These are phyloP conservation scores for Geotrichum europaeum DNA, from an alignment of 1,139 yeast species.

Conservation along the genomic window DNA sequence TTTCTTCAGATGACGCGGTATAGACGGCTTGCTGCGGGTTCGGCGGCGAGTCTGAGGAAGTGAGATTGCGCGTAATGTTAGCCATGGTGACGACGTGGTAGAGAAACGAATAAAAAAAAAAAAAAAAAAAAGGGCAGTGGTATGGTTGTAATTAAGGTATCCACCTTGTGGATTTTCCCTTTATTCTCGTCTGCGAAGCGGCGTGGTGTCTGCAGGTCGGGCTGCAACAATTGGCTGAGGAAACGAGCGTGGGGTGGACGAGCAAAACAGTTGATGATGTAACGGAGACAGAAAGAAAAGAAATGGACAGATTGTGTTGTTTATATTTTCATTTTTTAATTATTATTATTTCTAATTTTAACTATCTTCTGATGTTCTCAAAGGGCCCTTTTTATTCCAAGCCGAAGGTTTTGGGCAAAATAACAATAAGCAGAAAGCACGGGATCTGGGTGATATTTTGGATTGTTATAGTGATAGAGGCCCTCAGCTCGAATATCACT, in stretches of 20 bases:
- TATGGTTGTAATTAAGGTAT: background rate
- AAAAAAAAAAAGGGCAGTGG: background rate
- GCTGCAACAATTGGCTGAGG: background rate
- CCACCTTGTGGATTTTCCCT: background rate
- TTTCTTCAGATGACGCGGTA: background rate
- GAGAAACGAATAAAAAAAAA: background rate
- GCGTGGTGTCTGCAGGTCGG: no score
- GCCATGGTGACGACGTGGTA: background rate
- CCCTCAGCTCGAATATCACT: background rate
- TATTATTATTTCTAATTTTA: no score
- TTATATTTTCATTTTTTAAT: no score
- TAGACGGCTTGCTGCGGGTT: background rate
- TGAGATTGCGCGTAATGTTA: constrained; percentile 8
- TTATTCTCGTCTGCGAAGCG: background rate
- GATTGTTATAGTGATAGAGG: background rate
- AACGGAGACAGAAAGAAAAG: background rate
- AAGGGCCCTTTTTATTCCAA: no score
- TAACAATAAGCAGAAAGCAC: background rate
- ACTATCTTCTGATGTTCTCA: no score
- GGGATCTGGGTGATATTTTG: background rate
- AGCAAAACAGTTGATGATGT: background rate
- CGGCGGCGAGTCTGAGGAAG: constrained; percentile 4
- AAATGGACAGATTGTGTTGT: background rate
- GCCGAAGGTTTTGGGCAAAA: no score
- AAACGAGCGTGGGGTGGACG: background rate